Evolutionary conservation across 805 yeast species (phyloP), one percentile per base, ranked within the genome.

Genomic region (Brettanomyces bruxellensis): DNA sequence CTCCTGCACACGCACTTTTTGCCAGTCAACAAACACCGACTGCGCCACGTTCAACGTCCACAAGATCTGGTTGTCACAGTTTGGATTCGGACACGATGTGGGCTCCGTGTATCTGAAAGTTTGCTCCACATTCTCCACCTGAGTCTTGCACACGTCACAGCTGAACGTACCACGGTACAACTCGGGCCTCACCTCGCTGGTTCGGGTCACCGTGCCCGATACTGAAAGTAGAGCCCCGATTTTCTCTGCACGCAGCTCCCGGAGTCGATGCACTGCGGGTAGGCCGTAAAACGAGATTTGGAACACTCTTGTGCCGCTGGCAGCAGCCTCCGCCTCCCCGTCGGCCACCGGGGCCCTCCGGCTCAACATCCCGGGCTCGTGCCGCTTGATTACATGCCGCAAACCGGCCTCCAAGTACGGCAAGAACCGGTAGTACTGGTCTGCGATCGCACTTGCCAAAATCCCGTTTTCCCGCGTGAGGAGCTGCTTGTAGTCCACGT

Each of bases 171-270:
- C 99, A 49, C 75, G 79, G 69, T 73, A 87, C 50, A 93, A 73
- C 65, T 93, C 99, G 0, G 99, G 99, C 48, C 98, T 78, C 11
- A 93, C 97, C 67, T 93, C 98, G 23, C 95, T 83, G 0, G 98
- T 88, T 62, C 98, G 78, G 0, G 98, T 91, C 4, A 93, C 96
- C 0, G 99, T 93, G 47, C 98, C 99, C 7, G 91, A 81, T 34
- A 91, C 85, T 8, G 91, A 72, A 69, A 88, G 73, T 50, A 91
- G 72, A 8, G 85, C 73, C 13, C 98, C 99, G 48, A 93, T 83
- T 53, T 83, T 83, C 54, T 86, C 95, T 1, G 97, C 86, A 58
- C 93, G 76, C 48, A 93, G 75, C 59, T 91, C 98, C 60, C 99
- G 79, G 55, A 93, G 84, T 62, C 95, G 77, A 57, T 86, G 79